Conservation (phyloP, 139 green algal genomes). For the Auxenochlorella protothecoides region DNA sequence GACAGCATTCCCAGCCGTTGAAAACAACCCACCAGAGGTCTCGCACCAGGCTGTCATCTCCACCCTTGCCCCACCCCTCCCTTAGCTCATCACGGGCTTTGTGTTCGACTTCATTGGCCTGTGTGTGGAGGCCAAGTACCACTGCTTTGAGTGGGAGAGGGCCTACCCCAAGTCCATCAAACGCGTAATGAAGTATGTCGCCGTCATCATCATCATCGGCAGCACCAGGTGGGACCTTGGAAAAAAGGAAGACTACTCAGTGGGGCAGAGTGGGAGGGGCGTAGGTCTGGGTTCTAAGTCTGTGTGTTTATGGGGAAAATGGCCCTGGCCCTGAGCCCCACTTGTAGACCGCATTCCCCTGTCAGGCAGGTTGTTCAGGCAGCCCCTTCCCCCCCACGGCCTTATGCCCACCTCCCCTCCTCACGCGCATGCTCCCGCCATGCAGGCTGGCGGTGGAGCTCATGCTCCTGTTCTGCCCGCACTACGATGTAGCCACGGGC, state of each 20-base stretch:
- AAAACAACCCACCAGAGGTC: too few species aligned
- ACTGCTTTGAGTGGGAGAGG: slow-evolving; percentile 18
- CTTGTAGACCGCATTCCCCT: too few species aligned
- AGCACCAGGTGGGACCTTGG: not conserved
- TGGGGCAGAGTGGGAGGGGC: not conserved
- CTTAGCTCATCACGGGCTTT: slow-evolving; percentile 5
- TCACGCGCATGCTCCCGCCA: not conserved
- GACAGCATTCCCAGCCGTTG: too few species aligned
- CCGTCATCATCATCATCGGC: slow-evolving; percentile 6
- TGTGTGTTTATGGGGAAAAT: too few species aligned
- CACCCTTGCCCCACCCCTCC: not conserved
- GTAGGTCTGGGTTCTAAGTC: too few species aligned
- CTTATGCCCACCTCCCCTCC: not conserved
- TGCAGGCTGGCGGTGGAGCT: slow-evolving; percentile 13
- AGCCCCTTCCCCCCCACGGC: too few species aligned
- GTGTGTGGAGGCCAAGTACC: slow-evolving; percentile 13
- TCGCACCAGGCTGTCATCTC: not conserved
- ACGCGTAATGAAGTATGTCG: not conserved
- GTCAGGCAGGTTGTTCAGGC: too few species aligned
- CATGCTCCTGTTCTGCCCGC: slow-evolving; percentile 22
- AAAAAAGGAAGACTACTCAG: not conserved
- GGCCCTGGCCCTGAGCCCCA: too few species aligned
- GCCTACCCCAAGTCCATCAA: not conserved
- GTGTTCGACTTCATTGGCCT: slow-evolving; percentile 16
- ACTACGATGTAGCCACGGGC: slow-evolving; percentile 3